Percentiles rank a stretch among this genome's conserved stretches.
phyloP scores from a whole-genome alignment of 2,329 filamentous ascomycete genomes.

The Hypoxylon sp. region DNA sequence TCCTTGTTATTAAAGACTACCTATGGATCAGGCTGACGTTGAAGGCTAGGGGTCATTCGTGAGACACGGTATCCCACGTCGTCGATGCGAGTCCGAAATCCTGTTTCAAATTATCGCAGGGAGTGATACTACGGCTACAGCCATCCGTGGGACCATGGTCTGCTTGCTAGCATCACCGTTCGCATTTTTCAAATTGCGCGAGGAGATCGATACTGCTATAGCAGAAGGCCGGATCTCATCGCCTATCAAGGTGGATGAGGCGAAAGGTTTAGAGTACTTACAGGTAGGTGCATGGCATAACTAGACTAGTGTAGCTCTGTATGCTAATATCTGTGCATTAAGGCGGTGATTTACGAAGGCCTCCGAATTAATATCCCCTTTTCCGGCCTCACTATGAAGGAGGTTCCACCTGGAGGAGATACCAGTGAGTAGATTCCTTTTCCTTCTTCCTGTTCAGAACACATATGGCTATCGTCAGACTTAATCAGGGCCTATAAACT shows the following conservation, averaged over 20 bases:
- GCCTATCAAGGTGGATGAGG: slow-evolving; percentile 48
- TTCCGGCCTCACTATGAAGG: slow-evolving; percentile 50
- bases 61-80: slow-evolving; percentile 38
- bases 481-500: not conserved
- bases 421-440: slow-evolving; percentile 39
- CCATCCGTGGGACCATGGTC: slow-evolving; percentile 63
- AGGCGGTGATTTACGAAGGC: slow-evolving; percentile 57
- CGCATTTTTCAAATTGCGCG: slow-evolving; percentile 59
- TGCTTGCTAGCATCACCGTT: slow-evolving; percentile 62
- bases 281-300: slow-evolving; percentile 49
- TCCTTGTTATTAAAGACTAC: not conserved
- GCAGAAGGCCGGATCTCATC: slow-evolving; percentile 49
- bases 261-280: slow-evolving; percentile 54
- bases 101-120: slow-evolving; percentile 59
- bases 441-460: not conserved
- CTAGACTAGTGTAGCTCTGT: not conserved
- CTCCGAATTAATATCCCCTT: slow-evolving; percentile 56
- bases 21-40: slow-evolving; percentile 1
- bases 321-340: not conserved
- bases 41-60: slow-evolving; percentile 43
- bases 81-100: slow-evolving; percentile 43
- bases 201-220: slow-evolving; percentile 60
- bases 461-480: not conserved
- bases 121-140: slow-evolving; percentile 66
- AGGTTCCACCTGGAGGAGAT: slow-evolving; percentile 53